phyloP scores from a whole-genome alignment of 2,329 filamentous ascomycete species.

The Torrubiellomyces zombiae region DNA sequence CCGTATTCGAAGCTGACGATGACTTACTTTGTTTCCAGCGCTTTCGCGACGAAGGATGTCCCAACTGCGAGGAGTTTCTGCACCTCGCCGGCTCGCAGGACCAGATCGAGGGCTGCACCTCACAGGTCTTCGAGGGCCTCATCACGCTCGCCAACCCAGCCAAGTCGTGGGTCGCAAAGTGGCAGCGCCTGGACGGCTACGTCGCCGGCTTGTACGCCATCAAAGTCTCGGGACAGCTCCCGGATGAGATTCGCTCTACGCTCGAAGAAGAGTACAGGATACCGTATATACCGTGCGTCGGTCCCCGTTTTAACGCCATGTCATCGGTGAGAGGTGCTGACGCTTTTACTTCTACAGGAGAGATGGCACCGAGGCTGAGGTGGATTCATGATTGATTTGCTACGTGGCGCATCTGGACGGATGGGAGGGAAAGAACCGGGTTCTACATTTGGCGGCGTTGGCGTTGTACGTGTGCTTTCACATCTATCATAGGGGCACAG shows the following conservation, averaged over 20 bases:
- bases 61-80: constrained; percentile 91
- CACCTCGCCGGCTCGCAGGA: constrained; percentile 66
- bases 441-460: no score
- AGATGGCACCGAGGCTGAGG: constrained; percentile 38
- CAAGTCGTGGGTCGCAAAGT: constrained; percentile 88
- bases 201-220: constrained; percentile 82
- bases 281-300: constrained; percentile 48
- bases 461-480: no score
- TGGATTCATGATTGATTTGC: constrained; percentile 24
- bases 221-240: constrained; percentile 74
- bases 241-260: constrained; percentile 44
- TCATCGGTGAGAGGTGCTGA: constrained; percentile 18
- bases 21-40: no score
- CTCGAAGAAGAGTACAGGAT: constrained; percentile 48
- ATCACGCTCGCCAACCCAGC: constrained; percentile 72
- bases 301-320: constrained; percentile 18
- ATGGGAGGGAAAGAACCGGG: no score
- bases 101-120: constrained; percentile 81
- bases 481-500: no score
- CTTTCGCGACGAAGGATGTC: constrained; percentile 77
- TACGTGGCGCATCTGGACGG: no score
- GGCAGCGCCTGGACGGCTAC: constrained; percentile 82
- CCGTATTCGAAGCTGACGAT: not conserved
- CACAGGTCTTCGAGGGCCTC: constrained; percentile 85
- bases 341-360: constrained; percentile 21